Conservation (phyloP, 2,329 filamentous ascomycete species). For the Dichotomopilus funicola region DNA sequence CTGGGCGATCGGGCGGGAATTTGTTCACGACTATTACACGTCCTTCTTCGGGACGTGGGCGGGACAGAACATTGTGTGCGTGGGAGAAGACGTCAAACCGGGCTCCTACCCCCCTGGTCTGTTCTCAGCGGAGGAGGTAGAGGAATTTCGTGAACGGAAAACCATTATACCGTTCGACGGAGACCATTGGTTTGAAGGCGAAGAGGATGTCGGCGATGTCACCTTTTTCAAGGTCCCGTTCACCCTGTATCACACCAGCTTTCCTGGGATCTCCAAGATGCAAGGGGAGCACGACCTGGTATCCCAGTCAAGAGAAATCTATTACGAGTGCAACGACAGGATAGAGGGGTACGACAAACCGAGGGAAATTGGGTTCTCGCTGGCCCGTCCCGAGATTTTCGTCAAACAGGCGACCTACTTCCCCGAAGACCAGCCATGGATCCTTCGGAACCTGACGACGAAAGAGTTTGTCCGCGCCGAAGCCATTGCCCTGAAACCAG, state of each 20-base stretch:
- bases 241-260: not conserved
- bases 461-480: conserved; percentile 28
- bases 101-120: conserved; percentile 16
- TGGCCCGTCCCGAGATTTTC: not conserved
- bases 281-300: not conserved
- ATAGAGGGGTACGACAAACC: not conserved
- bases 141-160: conserved; percentile 17
- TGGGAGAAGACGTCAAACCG: conserved; percentile 18
- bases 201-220: not conserved
- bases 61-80: conserved; percentile 26
- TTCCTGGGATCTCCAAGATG: not conserved
- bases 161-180: not conserved
- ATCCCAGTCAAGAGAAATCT: not conserved
- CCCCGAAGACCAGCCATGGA: conserved; percentile 21
- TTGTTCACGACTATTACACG: conserved; percentile 13
- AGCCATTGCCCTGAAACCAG: conserved; percentile 24
- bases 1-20: not conserved
- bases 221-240: not conserved
- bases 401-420: conserved; percentile 16
- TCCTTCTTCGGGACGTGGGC: conserved; percentile 25
- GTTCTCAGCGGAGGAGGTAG: conserved; percentile 17
- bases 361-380: not conserved
- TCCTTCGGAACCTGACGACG: conserved; percentile 30
- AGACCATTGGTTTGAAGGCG: not conserved
- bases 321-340: not conserved